Evolutionary conservation across 2,329 filamentous ascomycete genomes (phyloP), one percentile per base, ranked within the genome.

Genomic region (Fusarium anthophilum): DNA sequence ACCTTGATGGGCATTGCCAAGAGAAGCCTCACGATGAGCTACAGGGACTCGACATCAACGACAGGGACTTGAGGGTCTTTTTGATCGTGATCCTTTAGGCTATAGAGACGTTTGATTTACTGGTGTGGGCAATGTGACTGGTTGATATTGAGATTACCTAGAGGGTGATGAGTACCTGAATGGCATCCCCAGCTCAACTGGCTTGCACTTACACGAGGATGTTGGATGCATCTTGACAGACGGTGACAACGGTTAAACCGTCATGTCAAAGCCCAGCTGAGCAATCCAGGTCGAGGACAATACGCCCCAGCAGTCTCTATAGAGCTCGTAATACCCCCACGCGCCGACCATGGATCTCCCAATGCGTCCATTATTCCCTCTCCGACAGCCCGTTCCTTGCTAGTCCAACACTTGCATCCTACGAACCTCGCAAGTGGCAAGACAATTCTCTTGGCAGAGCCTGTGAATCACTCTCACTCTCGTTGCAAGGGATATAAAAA

Each of bases 1-100:
- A 77, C 75, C 75, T 63, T 77, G 75, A 77, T 77, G 69, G 75
- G 28, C 70, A 3, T 63, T 56, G 72, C 72, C 72, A 77, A 70
- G 70, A 61, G 55, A 61, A 73, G 57, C 63, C 61, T 69, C 56
- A 30, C 67, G 63, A 69, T 59, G 38, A n/a, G 20, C n/a, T 13
- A 53, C 60, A 47, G 43, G 32, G 47, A 55, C 30, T 9, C 14
- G 15, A 50, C 22, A 24, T 22, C 24, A 11, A 22, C 22, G 55
- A 61, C 55, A 48, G 24, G 45, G 37, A 30, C 28, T 24, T 18
- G 24, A 15, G 24, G 18, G 18, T 43, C 50, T 35, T 24, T 66
- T 48, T 64, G 22, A 20, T 1, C 14, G n/a, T 12, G 30, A 56
- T 15, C 28, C n/a, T 64, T 51, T 38, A 26, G n/a, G 7, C 10